phyloP scores from a whole-genome alignment of 176 grass and related monocot genomes.

The Guadua angustifolia region DNA sequence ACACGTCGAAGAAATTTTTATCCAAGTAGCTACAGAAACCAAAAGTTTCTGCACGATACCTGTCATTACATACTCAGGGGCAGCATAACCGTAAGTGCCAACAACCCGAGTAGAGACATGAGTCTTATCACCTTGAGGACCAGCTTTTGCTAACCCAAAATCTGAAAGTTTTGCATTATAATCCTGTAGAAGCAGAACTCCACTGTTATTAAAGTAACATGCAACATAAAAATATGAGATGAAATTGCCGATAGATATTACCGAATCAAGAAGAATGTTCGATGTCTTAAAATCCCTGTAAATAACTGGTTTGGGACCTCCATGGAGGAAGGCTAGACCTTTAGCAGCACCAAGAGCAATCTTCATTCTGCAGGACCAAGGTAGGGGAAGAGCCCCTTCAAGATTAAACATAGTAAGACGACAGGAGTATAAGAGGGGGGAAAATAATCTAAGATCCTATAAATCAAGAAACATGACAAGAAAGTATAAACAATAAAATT shows the following conservation, averaged over 20 bases:
- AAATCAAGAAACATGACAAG: slow-evolving; percentile 16
- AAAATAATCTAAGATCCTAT: neutral
- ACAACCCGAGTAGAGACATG: slow-evolving; percentile 90
- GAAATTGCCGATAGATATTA: slow-evolving; percentile 44
- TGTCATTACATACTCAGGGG: slow-evolving; percentile 97
- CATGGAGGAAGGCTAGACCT: slow-evolving; percentile 87
- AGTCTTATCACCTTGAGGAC: slow-evolving; percentile 85
- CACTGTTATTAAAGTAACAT: slow-evolving; percentile 31
- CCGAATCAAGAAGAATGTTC: slow-evolving; percentile 85
- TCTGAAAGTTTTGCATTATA: slow-evolving; percentile 93
- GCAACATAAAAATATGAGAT: neutral
- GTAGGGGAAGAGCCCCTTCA: slow-evolving; percentile 91
- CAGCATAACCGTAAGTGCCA: slow-evolving; percentile 91
- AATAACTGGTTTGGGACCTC: slow-evolving; percentile 82
- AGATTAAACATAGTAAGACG: slow-evolving; percentile 56
- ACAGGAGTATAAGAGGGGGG: slow-evolving; percentile 6
- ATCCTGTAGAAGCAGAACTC: slow-evolving; percentile 54
- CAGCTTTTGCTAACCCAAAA: slow-evolving; percentile 90
- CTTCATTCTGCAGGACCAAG: slow-evolving; percentile 91
- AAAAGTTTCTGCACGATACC: slow-evolving; percentile 53
- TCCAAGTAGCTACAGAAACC: neutral
- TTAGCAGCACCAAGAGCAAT: slow-evolving; percentile 85
- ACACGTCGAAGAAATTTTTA: neutral
- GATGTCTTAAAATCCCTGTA: slow-evolving; percentile 99
- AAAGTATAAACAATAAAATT: neutral